A percentile compares a stretch with the other conserved stretches of the same genome.
phyloP scores from a whole-genome alignment of 139 green algal species.

The Edaphochlamys debaryana region DNA sequence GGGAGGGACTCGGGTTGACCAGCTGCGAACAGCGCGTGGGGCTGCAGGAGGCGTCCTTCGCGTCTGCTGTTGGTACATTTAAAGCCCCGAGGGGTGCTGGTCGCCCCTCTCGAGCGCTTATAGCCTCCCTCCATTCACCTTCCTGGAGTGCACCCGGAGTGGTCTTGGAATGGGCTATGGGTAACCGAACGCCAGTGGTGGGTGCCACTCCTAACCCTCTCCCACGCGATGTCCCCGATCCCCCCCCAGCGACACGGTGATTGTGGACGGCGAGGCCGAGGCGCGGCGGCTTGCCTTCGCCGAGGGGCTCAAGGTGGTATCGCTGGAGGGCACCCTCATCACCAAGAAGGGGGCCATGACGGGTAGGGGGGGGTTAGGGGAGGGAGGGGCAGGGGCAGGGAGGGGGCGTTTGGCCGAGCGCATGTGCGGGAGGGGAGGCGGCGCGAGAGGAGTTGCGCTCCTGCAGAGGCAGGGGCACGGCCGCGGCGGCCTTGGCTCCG shows the following conservation, averaged over 20 bases:
- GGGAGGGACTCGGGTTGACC: too few relatives aligned
- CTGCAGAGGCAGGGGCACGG: too few relatives aligned
- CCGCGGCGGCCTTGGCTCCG: too few relatives aligned
- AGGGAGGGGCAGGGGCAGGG: neutral
- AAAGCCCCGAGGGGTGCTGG: too few relatives aligned
- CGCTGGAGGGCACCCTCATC: conserved; percentile 91
- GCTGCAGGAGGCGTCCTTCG: too few relatives aligned
- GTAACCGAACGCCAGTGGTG: too few relatives aligned
- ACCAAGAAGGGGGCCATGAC: conserved; percentile 87
- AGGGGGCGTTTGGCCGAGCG: neutral
- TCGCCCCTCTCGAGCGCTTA: too few relatives aligned
- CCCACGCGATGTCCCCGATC: neutral
- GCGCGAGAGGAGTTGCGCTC: neutral
- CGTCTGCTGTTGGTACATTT: too few relatives aligned
- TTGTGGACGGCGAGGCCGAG: conserved; percentile 89
- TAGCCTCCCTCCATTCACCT: too few relatives aligned
- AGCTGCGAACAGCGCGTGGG: too few relatives aligned
- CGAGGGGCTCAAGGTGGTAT: conserved; percentile 78
- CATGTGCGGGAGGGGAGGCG: neutral
- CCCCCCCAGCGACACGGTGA: conserved; percentile 83
- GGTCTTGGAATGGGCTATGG: too few relatives aligned
- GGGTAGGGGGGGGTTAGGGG: conserved; percentile 47
- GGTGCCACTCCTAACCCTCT: neutral
- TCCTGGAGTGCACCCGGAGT: too few relatives aligned
- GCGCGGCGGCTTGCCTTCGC: conserved; percentile 79